Base-by-base conservation (phyloP, 2,329 filamentous ascomycete genomes). In the Blastomyces silverae region DNA sequence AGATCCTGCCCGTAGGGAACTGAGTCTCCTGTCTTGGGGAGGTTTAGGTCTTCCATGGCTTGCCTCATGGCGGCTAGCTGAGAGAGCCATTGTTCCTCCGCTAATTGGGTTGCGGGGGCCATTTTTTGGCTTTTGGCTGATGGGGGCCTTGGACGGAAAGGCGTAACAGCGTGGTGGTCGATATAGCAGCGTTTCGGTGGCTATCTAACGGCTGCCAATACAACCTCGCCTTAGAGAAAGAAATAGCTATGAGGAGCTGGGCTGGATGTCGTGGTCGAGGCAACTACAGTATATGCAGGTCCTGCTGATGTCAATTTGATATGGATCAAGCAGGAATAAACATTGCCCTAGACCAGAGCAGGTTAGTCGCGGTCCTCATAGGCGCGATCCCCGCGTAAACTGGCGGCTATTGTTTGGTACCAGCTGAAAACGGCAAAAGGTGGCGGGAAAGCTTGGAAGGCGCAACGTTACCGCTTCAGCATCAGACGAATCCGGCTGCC, bases 1-100 rank as follows among this genome's bases (percentile, higher is more conserved):
- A 87, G 77, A 39, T 79, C 76, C 28, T 83, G 79, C 22, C 81
- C 84, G 71, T 87, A 86, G 55, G 67, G 67, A 59, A 79, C 74
- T 58, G 79, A 79, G 50, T 78, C 73, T 56, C 79, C 76, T 39
- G 79, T 75, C 68, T 82, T 80, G 31, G 83, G 81, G 58, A 87
- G 75, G 64, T 86, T 83, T 62, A 97, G 80, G 28, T 89, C 85
- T 53, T 89, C 89, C 65, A 97, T 86, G 55, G 92, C 91, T 66
- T 89, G 84, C 73, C 89, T 88, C 94, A 99, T 97, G 42, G 89
- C 86, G 37, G 86, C 84, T 70, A 96, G 85, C 75, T 97, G 91
- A 66, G 87, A 84, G 69, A 93, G 87, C 94, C 94, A 97, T 84
- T 89, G 84, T 56, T 81, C 80, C 73, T 87, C 82, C 17, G 79